Conservation (phyloP, 345 rosid species). For the Boechera retrofracta region DNA sequence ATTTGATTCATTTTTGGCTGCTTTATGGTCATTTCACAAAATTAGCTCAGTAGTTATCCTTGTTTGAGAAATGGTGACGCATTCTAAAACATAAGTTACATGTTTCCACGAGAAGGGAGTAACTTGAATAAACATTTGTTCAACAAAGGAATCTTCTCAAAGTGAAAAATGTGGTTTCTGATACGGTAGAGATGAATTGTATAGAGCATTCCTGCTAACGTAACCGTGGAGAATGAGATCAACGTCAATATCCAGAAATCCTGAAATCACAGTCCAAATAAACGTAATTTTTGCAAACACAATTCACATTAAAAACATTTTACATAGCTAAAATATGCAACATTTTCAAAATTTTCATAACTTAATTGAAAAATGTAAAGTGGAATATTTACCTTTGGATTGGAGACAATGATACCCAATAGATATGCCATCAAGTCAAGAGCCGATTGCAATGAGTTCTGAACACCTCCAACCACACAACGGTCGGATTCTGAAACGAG, state of each 20-base stretch:
- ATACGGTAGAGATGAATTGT: conserved; percentile 56
- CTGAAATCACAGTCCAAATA: conserved; percentile 45
- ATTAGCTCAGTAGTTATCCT: background rate
- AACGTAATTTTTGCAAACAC: background rate
- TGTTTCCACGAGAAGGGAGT: conserved; percentile 27
- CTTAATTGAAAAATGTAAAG: too few relatives aligned
- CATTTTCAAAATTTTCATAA: background rate
- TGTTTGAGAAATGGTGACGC: background rate
- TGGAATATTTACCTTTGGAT: conserved; percentile 60
- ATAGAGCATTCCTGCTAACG: conserved; percentile 67
- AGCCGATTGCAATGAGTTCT: conserved; percentile 82
- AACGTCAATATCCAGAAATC: conserved; percentile 86
- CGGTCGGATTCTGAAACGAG: conserved; percentile 81
- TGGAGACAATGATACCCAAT: conserved; percentile 76
- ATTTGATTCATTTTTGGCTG: background rate
- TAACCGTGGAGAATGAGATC: conserved; percentile 56
- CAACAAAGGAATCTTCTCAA: conserved; percentile 53
- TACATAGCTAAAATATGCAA: background rate
- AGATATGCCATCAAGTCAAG: conserved; percentile 68
- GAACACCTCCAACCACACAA: conserved; percentile 88
- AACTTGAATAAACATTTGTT: conserved; percentile 35
- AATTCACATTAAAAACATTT: too few relatives aligned
- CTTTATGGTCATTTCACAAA: background rate
- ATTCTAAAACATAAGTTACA: conserved; percentile 8
- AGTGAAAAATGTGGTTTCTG: conserved; percentile 74